phyloP scores from a whole-genome alignment of 2,329 filamentous ascomycete species.

The Coniella vitis region DNA sequence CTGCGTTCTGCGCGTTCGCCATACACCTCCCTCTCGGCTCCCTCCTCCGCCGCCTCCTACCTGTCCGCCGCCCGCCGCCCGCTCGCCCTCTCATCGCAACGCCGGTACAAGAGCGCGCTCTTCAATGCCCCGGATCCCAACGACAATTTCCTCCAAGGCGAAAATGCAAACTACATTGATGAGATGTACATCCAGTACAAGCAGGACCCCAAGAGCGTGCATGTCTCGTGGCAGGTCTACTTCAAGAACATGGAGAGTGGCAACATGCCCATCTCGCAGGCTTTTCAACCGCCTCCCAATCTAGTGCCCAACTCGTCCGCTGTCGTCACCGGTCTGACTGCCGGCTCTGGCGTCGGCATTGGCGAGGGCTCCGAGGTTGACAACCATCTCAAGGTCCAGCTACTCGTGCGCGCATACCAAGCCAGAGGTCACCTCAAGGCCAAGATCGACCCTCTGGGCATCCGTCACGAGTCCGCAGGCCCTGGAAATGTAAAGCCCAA shows the following conservation, averaged over 20 bases:
- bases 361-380: constrained; percentile 74
- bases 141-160: constrained; percentile 94
- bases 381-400: constrained; percentile 96
- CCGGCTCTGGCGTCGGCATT: constrained; percentile 58
- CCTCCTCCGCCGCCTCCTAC: constrained; percentile 26
- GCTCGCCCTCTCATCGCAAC: constrained; percentile 43
- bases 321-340: constrained; percentile 66
- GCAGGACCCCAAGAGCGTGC: constrained; percentile 84
- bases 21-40: constrained; percentile 22
- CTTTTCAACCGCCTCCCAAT: constrained; percentile 91
- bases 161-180: constrained; percentile 97
- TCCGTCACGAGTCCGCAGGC: constrained; percentile 75
- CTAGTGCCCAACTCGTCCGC: constrained; percentile 78
- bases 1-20: constrained; percentile 27
- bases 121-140: constrained; percentile 65
- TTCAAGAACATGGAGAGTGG: constrained; percentile 99
- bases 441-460: constrained; percentile 91
- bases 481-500: constrained; percentile 85
- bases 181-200: constrained; percentile 99
- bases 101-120: constrained; percentile 48
- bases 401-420: constrained; percentile 95
- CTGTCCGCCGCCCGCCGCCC: constrained; percentile 42
- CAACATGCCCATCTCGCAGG: constrained; percentile 94
- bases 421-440: constrained; percentile 97
- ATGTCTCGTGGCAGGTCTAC: constrained; percentile 98